These are phyloP conservation scores for Gnomoniopsis sp. DNA, from an alignment of 2,329 filamentous ascomycete genomes.

Conservation along the genomic window DNA sequence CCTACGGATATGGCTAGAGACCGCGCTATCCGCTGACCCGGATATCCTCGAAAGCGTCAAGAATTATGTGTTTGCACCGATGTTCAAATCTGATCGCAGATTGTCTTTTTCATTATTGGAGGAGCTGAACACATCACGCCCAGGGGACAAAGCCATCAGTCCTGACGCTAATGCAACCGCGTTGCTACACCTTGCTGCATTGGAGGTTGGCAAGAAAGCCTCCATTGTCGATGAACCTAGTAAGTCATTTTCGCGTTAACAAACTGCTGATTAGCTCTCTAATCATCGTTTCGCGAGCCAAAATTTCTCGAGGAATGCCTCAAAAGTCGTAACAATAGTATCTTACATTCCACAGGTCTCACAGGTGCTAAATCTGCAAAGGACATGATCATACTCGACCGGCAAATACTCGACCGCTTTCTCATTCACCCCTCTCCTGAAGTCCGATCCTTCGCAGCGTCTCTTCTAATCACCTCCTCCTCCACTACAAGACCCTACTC, in stretches of 20 bases:
- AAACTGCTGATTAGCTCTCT: background rate
- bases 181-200: conserved; percentile 61
- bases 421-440: conserved; percentile 55
- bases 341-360: conserved; percentile 22
- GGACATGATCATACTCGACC: conserved; percentile 33
- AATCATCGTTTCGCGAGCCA: background rate
- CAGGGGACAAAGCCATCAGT: conserved; percentile 21
- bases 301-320: background rate
- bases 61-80: conserved; percentile 59
- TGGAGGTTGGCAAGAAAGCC: conserved; percentile 68
- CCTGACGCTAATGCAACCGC: conserved; percentile 50
- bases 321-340: background rate
- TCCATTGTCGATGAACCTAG: conserved; percentile 68
- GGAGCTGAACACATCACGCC: conserved; percentile 37
- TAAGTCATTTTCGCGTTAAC: conserved; percentile 27
- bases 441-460: conserved; percentile 76
- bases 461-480: conserved; percentile 72
- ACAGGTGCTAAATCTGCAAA: conserved; percentile 6
- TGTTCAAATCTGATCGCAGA: conserved; percentile 56
- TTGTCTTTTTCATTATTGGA: conserved; percentile 57
- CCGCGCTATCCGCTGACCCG: conserved; percentile 44
- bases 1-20: conserved; percentile 57
- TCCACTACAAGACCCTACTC: conserved; percentile 73
- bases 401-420: conserved; percentile 45
- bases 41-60: conserved; percentile 60